phyloP scores from a whole-genome alignment of 768 basidiomycete genomes.

The Myochromella boudieri region DNA sequence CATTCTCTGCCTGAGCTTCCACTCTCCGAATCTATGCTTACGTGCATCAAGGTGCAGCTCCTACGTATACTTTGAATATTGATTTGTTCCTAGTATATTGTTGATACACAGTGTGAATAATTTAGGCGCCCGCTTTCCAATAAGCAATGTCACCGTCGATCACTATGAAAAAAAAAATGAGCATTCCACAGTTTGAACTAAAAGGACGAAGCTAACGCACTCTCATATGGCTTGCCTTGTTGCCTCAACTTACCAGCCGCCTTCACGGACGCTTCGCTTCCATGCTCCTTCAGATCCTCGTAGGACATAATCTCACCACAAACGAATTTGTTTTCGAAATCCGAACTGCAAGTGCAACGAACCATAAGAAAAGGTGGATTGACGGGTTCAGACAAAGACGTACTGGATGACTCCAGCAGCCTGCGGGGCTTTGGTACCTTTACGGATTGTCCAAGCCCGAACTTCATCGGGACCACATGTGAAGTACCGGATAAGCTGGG shows the following conservation, averaged over 20 bases:
- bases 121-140: slow-evolving; percentile 76
- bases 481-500: slow-evolving; percentile 90
- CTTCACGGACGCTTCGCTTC: slow-evolving; percentile 89
- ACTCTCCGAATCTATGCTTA: no score
- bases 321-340: slow-evolving; percentile 98
- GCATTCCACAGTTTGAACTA: slow-evolving; percentile 12
- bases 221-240: slow-evolving; percentile 96
- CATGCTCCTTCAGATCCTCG: slow-evolving; percentile 87
- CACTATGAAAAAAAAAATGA: slow-evolving; percentile 44
- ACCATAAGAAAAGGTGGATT: no score
- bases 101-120: no score
- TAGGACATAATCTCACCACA: slow-evolving; percentile 97
- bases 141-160: slow-evolving; percentile 88
- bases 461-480: slow-evolving; percentile 97
- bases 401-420: slow-evolving; percentile 98
- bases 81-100: no score
- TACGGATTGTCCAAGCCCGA: slow-evolving; percentile 96
- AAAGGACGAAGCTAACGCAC: slow-evolving; percentile 41
- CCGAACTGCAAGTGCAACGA: slow-evolving; percentile 71
- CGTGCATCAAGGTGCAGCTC: no score
- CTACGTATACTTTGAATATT: no score
- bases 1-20: no score
- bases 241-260: slow-evolving; percentile 93
- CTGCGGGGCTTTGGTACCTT: slow-evolving; percentile 92
- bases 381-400: slow-evolving; percentile 34